phyloP scores from a whole-genome alignment of 2,329 filamentous ascomycete species.

The Aspergillus pseudoviridinutans region DNA sequence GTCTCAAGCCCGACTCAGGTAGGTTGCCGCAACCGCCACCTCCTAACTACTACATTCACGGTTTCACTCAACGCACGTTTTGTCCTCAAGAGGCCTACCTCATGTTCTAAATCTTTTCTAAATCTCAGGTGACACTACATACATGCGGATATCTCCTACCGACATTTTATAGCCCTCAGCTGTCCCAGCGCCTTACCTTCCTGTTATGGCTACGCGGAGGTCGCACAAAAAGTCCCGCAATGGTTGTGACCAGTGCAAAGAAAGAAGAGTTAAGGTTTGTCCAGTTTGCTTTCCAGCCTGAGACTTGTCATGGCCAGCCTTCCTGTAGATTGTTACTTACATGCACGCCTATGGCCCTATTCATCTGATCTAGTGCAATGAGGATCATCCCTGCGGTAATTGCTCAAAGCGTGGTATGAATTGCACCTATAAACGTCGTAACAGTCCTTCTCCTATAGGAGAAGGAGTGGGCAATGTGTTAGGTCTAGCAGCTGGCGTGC shows the following conservation, averaged over 20 bases:
- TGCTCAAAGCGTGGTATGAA: neutral
- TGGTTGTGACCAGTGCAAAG: slow-evolving; percentile 6
- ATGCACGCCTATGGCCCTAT: neutral
- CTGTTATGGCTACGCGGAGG: neutral
- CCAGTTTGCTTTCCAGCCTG: neutral
- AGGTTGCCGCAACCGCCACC: neutral
- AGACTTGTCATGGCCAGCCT: neutral
- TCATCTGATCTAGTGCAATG: neutral
- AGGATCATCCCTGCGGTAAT: neutral
- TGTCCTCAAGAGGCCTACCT: too few relatives aligned
- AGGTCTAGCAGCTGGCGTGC: neutral
- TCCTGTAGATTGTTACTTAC: neutral
- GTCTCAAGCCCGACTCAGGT: neutral
- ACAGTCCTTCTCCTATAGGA: neutral
- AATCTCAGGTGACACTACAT: neutral
- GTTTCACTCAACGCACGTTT: too few relatives aligned
- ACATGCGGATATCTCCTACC: neutral
- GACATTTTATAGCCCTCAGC: too few relatives aligned
- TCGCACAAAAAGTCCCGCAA: slow-evolving; percentile 7
- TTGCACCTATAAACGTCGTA: neutral
- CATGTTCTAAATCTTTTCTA: too few relatives aligned
- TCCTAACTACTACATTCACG: neutral
- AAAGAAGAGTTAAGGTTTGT: slow-evolving; percentile 8
- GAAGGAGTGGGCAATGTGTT: neutral
- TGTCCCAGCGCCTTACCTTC: too few relatives aligned